A percentile compares a stretch with the other conserved stretches of the same genome.
Conservation (phyloP, 2,329 filamentous ascomycete species). For the Fusarium sp. region DNA sequence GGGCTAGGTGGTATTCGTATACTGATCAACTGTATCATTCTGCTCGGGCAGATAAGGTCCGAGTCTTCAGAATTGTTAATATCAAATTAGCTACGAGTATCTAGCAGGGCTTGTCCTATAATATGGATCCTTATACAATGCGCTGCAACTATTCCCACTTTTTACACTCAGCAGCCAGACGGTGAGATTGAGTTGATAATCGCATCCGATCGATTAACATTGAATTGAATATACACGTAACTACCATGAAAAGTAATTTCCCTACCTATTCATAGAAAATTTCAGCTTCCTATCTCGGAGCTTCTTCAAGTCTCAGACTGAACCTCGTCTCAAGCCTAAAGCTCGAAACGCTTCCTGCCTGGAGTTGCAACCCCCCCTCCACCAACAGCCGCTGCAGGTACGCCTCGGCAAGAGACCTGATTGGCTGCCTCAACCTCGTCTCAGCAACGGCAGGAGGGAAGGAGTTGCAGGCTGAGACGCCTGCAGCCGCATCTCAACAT, state of each 20-base stretch:
- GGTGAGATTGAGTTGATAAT: not conserved
- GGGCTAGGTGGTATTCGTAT: not conserved
- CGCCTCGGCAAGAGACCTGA: slow-evolving; percentile 8
- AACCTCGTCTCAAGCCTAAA: slow-evolving; percentile 37
- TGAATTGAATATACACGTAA: not conserved
- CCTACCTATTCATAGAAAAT: slow-evolving; percentile 4
- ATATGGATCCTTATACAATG: no score
- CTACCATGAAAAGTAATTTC: not conserved
- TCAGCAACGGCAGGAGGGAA: slow-evolving; percentile 21
- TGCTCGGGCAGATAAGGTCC: no score
- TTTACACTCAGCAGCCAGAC: not conserved
- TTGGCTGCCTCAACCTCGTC: slow-evolving; percentile 31
- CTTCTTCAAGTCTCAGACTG: slow-evolving; percentile 15
- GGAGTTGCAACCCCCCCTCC: slow-evolving; percentile 16
- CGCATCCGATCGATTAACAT: not conserved
- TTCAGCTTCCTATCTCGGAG: not conserved
- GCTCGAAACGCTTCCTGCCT: slow-evolving; percentile 43
- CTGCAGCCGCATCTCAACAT: slow-evolving; percentile 36
- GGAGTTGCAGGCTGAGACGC: slow-evolving; percentile 38
- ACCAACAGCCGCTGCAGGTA: slow-evolving; percentile 25
- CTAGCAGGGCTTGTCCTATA: no score
- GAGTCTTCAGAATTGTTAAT: no score
- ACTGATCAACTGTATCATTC: no score
- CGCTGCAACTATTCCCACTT: no score
- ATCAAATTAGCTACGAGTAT: no score